These are phyloP conservation scores for Globisporangium viniferum DNA, from an alignment of 352 stramenopile genomes.

Conservation along the genomic window DNA sequence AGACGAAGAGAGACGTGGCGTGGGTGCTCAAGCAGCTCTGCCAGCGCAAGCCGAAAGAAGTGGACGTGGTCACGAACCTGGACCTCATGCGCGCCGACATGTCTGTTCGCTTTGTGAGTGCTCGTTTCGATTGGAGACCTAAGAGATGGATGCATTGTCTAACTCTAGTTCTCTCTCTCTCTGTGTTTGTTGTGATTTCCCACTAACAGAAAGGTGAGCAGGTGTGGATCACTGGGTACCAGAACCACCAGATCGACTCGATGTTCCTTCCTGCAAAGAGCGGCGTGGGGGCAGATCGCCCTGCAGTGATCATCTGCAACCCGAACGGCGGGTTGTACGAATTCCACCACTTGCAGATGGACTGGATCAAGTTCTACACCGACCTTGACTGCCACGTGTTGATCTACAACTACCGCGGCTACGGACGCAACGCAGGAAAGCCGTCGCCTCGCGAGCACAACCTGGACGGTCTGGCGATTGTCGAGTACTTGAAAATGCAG, in stretches of 20 bases:
- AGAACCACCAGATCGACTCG: conserved; percentile 66
- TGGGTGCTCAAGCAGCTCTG: conserved; percentile 63
- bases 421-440: conserved; percentile 64
- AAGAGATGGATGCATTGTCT: not conserved
- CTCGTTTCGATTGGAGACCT: not conserved
- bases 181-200: not conserved
- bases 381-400: conserved; percentile 75
- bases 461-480: conserved; percentile 65
- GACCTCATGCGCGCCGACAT: conserved; percentile 84
- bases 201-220: conserved; percentile 61
- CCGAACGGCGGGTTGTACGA: conserved; percentile 86
- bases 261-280: conserved; percentile 70
- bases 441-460: conserved; percentile 65
- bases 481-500: conserved; percentile 60
- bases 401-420: conserved; percentile 87
- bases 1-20: conserved; percentile 29
- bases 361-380: conserved; percentile 88
- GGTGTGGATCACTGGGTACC: conserved; percentile 69
- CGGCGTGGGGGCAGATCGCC: conserved; percentile 32
- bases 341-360: conserved; percentile 87
- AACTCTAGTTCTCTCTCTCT: not conserved
- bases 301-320: conserved; percentile 77
- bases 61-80: conserved; percentile 68
- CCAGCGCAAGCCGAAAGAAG: conserved; percentile 31
- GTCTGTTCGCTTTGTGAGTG: conserved; percentile 67